A percentile compares a stretch with the other conserved stretches of the same genome.
phyloP scores from a whole-genome alignment of 2,329 filamentous ascomycete species.

The Didymella exigua region DNA sequence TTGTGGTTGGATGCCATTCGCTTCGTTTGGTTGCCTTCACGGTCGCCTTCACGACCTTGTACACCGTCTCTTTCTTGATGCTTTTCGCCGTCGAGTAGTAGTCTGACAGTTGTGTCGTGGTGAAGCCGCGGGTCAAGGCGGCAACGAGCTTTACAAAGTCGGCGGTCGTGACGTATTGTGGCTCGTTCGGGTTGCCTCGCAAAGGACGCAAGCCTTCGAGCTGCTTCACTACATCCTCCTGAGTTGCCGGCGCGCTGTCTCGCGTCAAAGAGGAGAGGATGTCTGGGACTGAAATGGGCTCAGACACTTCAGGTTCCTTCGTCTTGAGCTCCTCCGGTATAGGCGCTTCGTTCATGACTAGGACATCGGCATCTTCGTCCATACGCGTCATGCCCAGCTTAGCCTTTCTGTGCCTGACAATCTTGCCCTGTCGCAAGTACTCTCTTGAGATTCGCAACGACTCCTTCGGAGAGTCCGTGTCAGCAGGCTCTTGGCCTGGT shows the following conservation, averaged over 20 bases:
- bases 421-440: conserved; percentile 27
- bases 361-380: conserved; percentile 44
- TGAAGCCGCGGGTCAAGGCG: conserved; percentile 37
- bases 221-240: conserved; percentile 40
- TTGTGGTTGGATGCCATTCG: conserved; percentile 39
- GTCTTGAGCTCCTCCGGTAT: conserved; percentile 8
- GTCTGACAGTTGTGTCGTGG: conserved; percentile 33
- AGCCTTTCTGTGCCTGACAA: conserved; percentile 37
- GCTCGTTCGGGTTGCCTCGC: conserved; percentile 26
- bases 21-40: conserved; percentile 30
- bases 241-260: conserved; percentile 27
- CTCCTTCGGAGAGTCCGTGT: neutral
- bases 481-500: neutral
- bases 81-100: conserved; percentile 41
- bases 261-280: conserved; percentile 37
- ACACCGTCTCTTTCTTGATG: conserved; percentile 22
- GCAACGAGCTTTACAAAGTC: conserved; percentile 35
- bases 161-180: conserved; percentile 37
- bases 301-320: conserved; percentile 8
- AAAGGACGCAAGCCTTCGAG: conserved; percentile 40
- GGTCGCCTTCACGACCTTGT: conserved; percentile 24
- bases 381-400: conserved; percentile 40
- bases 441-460: conserved; percentile 2
- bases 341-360: conserved; percentile 41
- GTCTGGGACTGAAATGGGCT: conserved; percentile 25